phyloP scores from a whole-genome alignment of 2,329 filamentous ascomycete species.

The Verticillium nonalfalfae region DNA sequence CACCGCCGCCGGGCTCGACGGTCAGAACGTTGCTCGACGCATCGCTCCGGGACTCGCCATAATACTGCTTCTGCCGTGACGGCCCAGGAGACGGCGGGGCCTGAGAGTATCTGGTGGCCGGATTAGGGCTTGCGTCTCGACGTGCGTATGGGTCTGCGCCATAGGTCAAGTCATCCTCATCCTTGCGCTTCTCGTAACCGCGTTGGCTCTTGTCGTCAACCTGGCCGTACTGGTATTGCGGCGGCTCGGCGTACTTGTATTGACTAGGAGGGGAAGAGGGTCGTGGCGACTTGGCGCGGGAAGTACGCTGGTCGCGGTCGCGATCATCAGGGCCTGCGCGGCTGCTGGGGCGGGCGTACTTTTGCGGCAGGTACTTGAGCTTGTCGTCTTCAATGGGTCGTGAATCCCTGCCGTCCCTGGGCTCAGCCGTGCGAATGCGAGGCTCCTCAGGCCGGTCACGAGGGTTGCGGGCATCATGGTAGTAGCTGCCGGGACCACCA shows the following conservation, averaged over 20 bases:
- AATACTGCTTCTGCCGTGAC: conserved; percentile 17
- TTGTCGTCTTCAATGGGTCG: conserved; percentile 24
- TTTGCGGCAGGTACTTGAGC: conserved; percentile 39
- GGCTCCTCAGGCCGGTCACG: conserved; percentile 17
- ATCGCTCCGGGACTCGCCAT: conserved; percentile 27
- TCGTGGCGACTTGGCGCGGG: conserved; percentile 8
- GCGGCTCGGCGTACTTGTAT: conserved; percentile 20
- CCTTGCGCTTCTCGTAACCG: conserved; percentile 9
- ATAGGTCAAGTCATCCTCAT: conserved; percentile 45
- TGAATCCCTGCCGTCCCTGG: conserved; percentile 8
- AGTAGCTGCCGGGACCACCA: conserved; percentile 26
- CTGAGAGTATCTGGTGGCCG: conserved; percentile 6
- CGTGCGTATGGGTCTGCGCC: conserved; percentile 20
- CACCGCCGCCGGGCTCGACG: conserved; percentile 30
- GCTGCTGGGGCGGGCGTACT: conserved; percentile 32
- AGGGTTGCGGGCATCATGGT: conserved; percentile 27
- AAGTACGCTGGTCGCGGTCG: conserved; percentile 27
- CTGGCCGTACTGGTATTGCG: conserved; percentile 19
- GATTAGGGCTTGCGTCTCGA: conserved; percentile 6
- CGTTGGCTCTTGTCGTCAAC: conserved; percentile 3
- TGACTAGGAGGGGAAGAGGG: conserved; percentile 8
- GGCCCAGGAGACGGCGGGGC: background rate
- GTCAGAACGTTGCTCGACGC: conserved; percentile 33
- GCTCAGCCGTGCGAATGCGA: conserved; percentile 13
- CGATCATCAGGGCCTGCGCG: conserved; percentile 17